phyloP scores from a whole-genome alignment of 1,139 yeast genomes.

The Scheffersomyces segobiensis region DNA sequence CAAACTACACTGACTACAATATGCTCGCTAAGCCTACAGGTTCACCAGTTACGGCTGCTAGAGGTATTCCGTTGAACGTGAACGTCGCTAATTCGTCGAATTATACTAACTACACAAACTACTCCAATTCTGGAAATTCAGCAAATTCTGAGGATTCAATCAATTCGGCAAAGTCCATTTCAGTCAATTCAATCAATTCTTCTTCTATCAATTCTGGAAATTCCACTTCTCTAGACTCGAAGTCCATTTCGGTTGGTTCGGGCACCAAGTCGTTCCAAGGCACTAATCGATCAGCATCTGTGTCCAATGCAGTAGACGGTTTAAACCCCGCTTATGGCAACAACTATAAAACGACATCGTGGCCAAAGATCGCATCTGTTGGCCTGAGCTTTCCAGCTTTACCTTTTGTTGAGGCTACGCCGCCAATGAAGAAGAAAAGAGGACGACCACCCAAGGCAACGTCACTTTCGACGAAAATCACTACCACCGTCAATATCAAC shows the following conservation, averaged over 20 bases:
- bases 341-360: not conserved
- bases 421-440: slow-evolving; percentile 40
- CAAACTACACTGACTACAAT: not conserved
- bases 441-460: slow-evolving; percentile 52
- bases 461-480: slow-evolving; percentile 40
- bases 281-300: not conserved
- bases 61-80: not conserved
- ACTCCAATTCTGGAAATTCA: not conserved
- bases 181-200: too few species aligned
- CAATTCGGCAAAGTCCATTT: not conserved
- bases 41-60: not conserved
- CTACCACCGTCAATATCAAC: slow-evolving; percentile 45
- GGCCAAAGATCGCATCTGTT: not conserved
- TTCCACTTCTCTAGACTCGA: not conserved
- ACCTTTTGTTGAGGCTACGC: slow-evolving; percentile 6
- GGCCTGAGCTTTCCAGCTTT: not conserved
- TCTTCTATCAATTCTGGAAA: too few species aligned
- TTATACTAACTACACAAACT: not conserved
- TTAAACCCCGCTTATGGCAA: not conserved
- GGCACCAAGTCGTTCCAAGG: not conserved
- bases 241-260: not conserved
- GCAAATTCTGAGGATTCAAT: not conserved
- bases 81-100: not conserved
- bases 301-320: not conserved
- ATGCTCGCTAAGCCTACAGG: not conserved